Conservation (phyloP, 805 yeast species). For the Nakazawaea molendinolei region DNA sequence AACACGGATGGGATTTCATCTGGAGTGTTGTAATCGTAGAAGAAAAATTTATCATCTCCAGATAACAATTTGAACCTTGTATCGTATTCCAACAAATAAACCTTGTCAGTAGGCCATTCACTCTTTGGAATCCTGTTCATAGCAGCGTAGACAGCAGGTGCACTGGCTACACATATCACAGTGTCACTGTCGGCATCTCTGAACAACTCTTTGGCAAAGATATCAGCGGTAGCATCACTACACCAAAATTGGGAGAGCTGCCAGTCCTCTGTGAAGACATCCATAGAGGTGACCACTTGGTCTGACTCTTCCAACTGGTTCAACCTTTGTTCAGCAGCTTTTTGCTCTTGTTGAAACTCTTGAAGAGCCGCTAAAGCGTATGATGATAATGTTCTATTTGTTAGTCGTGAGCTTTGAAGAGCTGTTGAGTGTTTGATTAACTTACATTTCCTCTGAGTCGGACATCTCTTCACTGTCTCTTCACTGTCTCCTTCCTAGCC, state of each 20-base stretch:
- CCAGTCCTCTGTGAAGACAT: conserved; percentile 86
- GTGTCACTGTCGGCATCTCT: conserved; percentile 73
- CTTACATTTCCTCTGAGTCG: conserved; percentile 12
- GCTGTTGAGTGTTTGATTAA: not conserved
- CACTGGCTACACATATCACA: conserved; percentile 71
- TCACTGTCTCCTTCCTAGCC: too few species aligned
- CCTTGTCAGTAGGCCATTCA: conserved; percentile 57
- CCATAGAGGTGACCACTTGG: conserved; percentile 35
- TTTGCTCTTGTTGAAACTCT: conserved; percentile 63
- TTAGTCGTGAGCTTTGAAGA: not conserved
- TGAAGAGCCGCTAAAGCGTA: conserved; percentile 49
- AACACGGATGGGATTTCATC: conserved; percentile 49
- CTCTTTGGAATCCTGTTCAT: conserved; percentile 45
- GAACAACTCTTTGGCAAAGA: conserved; percentile 61
- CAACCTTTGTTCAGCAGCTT: conserved; percentile 48
- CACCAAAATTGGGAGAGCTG: conserved; percentile 93
- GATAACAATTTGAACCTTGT: conserved; percentile 68
- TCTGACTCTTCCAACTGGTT: conserved; percentile 41
- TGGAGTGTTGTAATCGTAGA: conserved; percentile 74
- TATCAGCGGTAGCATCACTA: conserved; percentile 62
- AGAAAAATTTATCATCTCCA: conserved; percentile 57
- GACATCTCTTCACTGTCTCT: too few species aligned
- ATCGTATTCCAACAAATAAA: conserved; percentile 76
- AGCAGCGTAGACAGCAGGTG: conserved; percentile 90
- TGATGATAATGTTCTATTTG: conserved; percentile 36